Conservation (phyloP, 768 basidiomycete genomes). For the Lactarius quietus region DNA sequence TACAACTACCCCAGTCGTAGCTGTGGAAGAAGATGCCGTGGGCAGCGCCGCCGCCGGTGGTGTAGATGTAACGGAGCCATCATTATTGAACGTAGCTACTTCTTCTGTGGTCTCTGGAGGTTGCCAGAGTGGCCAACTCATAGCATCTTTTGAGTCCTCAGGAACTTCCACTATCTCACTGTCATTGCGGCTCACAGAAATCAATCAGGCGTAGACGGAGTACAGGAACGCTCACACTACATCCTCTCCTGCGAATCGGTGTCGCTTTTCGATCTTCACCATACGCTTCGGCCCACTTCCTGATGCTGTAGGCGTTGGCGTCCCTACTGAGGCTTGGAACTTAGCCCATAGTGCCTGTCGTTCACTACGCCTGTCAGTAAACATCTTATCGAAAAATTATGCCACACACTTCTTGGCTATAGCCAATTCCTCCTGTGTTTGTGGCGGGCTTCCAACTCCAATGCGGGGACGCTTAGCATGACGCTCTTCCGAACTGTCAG, state of each 20-base stretch:
- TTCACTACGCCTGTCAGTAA: conserved; percentile 38
- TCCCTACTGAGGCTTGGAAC: conserved; percentile 61
- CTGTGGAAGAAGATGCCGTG: conserved; percentile 21
- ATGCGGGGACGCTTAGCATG: conserved; percentile 36
- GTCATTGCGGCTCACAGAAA: conserved; percentile 18
- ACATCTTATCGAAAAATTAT: conserved; percentile 4
- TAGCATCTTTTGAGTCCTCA: conserved; percentile 71
- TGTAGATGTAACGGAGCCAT: conserved; percentile 2
- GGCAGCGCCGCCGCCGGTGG: conserved; percentile 20
- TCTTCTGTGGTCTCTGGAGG: conserved; percentile 26
- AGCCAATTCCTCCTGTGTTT: conserved; percentile 36
- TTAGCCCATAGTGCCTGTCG: conserved; percentile 61
- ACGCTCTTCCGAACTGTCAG: conserved; percentile 41
- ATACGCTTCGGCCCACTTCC: conserved; percentile 35
- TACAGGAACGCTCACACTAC: conserved; percentile 52
- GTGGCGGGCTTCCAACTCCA: conserved; percentile 26
- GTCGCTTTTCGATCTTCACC: conserved; percentile 67
- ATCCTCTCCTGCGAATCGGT: conserved; percentile 74
- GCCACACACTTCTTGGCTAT: conserved; percentile 40
- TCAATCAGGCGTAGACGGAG: neutral
- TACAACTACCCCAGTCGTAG: conserved; percentile 13
- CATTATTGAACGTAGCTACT: conserved; percentile 13
- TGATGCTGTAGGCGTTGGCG: conserved; percentile 27
- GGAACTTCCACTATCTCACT: conserved; percentile 75
- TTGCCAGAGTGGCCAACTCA: conserved; percentile 63